Evolutionary conservation across 2,329 filamentous ascomycete genomes (phyloP), one percentile per base, ranked within the genome.

Genomic region (Diaporthe sp.): DNA sequence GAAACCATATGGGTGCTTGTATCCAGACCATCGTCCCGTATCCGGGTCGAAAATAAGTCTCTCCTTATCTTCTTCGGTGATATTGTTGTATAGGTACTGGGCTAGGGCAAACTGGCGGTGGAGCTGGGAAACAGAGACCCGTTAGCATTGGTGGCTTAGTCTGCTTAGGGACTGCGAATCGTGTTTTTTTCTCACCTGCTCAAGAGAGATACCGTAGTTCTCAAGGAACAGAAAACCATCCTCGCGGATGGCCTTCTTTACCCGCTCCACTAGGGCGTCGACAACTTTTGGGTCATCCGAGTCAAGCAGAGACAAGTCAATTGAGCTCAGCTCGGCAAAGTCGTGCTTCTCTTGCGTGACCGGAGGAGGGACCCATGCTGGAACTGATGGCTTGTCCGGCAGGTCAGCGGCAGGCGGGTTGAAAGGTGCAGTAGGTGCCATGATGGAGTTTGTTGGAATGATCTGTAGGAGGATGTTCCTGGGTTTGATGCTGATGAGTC

Each of bases 21-120:
- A 89, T 0, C 87, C 87, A 4, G 87, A 87, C 85, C 86, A 89
- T 1, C 82, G 78, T n/a, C 88, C 88, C 0, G 82, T 87, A 39
- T 71, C 85, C 0, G 87, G 87, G 76, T 85, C 79, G 78, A 87
- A 89, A 0, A 88, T 83, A 22, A 89, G 84, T 1, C 84, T 83
- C 73, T 87, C 79, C 78, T 88, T 88, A 77, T 89, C 88, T 73
- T 87, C 85, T 9, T 88, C 85, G 19, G 82, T 86, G 34, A 89
- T 89, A 76, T 89, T 88, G 51, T 84, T 77, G 80, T 88, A 87
- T 46, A 88, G 77, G 71, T 88, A 89, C 70, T 89, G 87, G 8
- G 87, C 87, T 13, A 89, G 80, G 22, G 83, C 82, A 71, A 89
- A 89, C 76, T 89, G 87, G 31, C 87, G 86, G 78, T 89, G 87